phyloP scores from a whole-genome alignment of 139 green algal genomes.

The Volvox africanus region DNA sequence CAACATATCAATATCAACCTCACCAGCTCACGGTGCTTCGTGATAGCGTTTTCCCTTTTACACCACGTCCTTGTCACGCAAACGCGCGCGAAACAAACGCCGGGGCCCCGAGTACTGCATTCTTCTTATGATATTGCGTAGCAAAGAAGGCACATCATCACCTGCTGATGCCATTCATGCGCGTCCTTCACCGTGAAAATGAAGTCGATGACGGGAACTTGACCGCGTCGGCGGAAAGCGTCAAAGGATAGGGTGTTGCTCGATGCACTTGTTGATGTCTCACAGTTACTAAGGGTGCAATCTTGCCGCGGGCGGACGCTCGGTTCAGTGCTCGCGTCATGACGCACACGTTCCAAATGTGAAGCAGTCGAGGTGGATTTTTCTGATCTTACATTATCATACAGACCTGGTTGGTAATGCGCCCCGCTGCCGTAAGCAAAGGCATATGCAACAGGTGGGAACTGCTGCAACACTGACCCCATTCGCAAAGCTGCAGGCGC shows the following conservation, averaged over 20 bases:
- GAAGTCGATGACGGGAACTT: conserved; percentile 78
- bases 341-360: background rate
- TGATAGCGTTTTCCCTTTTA: no score
- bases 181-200: conserved; percentile 85
- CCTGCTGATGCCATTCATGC: conserved; percentile 78
- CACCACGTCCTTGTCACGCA: no score
- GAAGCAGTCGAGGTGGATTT: background rate
- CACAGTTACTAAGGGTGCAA: background rate
- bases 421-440: conserved; percentile 94
- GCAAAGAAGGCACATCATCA: conserved; percentile 11
- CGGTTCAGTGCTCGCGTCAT: background rate
- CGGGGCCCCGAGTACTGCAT: background rate
- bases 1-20: no score
- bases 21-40: no score
- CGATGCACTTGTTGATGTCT: background rate
- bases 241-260: background rate
- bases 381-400: conserved; percentile 28
- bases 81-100: no score
- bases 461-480: conserved; percentile 35
- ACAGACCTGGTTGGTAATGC: conserved; percentile 85
- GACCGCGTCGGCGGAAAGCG: background rate
- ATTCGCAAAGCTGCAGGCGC: background rate
- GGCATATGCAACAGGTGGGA: conserved; percentile 79
- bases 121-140: background rate
- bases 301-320: background rate